phyloP scores from a whole-genome alignment of 306 rosid species.

The Inga leiocalycina region DNA sequence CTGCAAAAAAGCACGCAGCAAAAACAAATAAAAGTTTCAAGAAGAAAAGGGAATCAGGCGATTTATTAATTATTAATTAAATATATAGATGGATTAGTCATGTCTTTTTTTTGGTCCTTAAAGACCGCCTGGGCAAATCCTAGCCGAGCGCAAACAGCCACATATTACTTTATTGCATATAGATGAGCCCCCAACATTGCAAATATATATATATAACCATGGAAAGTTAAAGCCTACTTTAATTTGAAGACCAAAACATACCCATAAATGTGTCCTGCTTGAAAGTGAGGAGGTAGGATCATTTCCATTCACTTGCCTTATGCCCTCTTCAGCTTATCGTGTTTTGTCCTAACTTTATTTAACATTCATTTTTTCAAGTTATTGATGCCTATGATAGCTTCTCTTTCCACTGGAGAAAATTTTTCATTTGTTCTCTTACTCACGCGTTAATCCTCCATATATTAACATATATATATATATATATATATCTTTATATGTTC shows the following conservation, averaged over 20 bases:
- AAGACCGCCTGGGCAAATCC: not conserved
- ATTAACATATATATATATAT: not conserved
- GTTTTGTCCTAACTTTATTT: conserved; percentile 40
- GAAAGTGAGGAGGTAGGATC: conserved; percentile 24
- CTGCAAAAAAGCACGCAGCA: not conserved
- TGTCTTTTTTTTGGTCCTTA: not conserved
- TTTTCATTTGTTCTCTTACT: conserved; percentile 18
- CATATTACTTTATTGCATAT: not conserved
- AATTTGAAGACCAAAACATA: not conserved
- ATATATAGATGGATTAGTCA: not conserved
- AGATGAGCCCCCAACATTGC: not conserved
- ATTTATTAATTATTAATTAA: not conserved
- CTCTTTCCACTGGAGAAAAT: conserved; percentile 19
- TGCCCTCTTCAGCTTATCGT: conserved; percentile 26
- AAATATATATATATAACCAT: not conserved
- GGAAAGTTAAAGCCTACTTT: not conserved
- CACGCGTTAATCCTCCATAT: not conserved
- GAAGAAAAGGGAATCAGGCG: not conserved
- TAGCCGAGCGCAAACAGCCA: not conserved
- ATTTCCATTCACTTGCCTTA: conserved; percentile 11
- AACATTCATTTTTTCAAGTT: conserved; percentile 18
- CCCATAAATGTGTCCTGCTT: not conserved
- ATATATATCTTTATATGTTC: not conserved
- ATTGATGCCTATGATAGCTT: conserved; percentile 24
- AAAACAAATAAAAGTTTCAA: not conserved